phyloP scores from a whole-genome alignment of 768 basidiomycete species.

The Agaricus subrufescens region DNA sequence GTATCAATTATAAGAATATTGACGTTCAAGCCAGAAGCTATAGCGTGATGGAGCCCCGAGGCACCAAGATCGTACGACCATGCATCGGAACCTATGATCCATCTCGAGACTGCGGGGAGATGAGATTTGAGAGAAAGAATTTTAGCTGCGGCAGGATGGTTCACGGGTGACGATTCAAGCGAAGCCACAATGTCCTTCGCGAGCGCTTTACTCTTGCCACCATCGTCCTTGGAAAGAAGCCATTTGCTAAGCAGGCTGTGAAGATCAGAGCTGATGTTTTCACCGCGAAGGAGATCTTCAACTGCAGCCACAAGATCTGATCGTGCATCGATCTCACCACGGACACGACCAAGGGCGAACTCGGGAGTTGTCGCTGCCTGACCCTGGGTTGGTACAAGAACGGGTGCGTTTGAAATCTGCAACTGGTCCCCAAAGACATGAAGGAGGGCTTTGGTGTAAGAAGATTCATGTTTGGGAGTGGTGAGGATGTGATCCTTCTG shows the following conservation, averaged over 20 bases:
- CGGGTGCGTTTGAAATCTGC: conserved; percentile 82
- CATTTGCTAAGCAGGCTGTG: conserved; percentile 77
- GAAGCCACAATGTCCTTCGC: conserved; percentile 52
- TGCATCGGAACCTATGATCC: conserved; percentile 98
- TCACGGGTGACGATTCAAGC: conserved; percentile 36
- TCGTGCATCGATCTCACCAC: conserved; percentile 77
- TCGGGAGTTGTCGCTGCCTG: conserved; percentile 85
- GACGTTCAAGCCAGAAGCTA: conserved; percentile 86
- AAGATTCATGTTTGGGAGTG: conserved; percentile 85
- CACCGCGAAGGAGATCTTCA: conserved; percentile 56
- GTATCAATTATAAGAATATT: conserved; percentile 97
- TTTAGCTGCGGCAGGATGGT: conserved; percentile 43
- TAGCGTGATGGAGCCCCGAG: conserved; percentile 91
- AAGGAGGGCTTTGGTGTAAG: conserved; percentile 85
- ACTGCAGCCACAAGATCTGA: conserved; percentile 59
- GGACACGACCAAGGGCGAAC: conserved; percentile 88
- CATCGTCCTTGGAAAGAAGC: conserved; percentile 73
- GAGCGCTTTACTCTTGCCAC: conserved; percentile 50
- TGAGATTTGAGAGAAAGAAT: conserved; percentile 58
- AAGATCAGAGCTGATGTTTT: conserved; percentile 44
- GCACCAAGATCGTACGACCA: conserved; percentile 98
- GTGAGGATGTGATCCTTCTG: conserved; percentile 40
- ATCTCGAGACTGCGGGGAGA: conserved; percentile 70
- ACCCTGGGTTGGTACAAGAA: conserved; percentile 65
- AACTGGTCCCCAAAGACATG: conserved; percentile 78